Evolutionary conservation across 2,329 filamentous ascomycete species (phyloP).

Genomic region (Corynespora cassiicola): DNA sequence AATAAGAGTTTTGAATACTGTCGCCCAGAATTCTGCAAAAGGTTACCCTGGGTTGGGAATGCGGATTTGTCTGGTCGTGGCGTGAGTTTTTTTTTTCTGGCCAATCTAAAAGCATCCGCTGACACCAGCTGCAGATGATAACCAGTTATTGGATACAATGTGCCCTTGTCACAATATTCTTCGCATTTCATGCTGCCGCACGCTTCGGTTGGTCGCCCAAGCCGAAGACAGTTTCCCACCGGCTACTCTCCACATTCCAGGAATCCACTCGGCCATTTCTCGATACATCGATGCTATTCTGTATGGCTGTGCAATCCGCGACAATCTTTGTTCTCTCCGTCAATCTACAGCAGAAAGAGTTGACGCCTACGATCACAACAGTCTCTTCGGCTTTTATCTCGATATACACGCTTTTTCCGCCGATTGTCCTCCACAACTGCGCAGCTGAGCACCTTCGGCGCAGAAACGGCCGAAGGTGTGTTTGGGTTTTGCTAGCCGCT

Average conservation of each 20-base stretch:
- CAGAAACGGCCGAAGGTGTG: neutral
- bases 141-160: conserved; percentile 8
- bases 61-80: conserved; percentile 12
- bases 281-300: conserved; percentile 11
- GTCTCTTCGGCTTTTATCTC: conserved; percentile 5
- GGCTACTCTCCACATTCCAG: conserved; percentile 4
- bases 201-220: conserved; percentile 3
- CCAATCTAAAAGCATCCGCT: neutral
- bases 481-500: conserved; percentile 6
- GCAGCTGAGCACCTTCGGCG: conserved; percentile 7
- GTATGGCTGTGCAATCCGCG: conserved; percentile 5
- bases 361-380: neutral
- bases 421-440: conserved; percentile 7
- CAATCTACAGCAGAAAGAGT: neutral
- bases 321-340: conserved; percentile 1
- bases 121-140: conserved; percentile 10
- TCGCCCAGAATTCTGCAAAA: conserved; percentile 1
- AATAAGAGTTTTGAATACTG: too few relatives aligned
- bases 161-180: conserved; percentile 6
- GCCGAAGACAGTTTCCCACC: neutral
- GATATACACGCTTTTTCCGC: conserved; percentile 8
- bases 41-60: conserved; percentile 10
- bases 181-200: neutral
- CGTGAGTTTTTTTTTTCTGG: conserved; percentile 1
- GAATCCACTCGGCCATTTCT: conserved; percentile 10